Evolutionary conservation across 306 rosid genomes (phyloP).

Genomic region (Casuarina equisetifolia): DNA sequence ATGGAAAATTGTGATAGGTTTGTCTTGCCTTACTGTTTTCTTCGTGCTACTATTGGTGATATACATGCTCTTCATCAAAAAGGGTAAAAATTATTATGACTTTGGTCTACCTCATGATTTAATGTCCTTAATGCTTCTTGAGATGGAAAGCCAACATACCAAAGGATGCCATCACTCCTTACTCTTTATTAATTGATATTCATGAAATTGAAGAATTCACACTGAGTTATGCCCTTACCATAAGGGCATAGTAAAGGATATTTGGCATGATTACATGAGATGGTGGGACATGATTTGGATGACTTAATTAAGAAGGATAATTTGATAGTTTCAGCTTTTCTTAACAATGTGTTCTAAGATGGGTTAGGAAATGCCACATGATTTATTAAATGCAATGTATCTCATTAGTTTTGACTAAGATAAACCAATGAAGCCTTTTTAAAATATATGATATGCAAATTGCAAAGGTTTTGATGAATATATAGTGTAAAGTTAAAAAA

Average conservation of each 20-base stretch:
- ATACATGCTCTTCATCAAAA: constrained; percentile 66
- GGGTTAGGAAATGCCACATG: constrained; percentile 10
- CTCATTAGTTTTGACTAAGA: constrained; percentile 2
- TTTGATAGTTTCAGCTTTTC: constrained; percentile 14
- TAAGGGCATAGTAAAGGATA: background rate
- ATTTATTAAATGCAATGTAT: background rate
- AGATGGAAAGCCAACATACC: constrained; percentile 98
- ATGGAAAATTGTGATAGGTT: constrained; percentile 76
- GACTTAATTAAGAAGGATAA: constrained; percentile 11
- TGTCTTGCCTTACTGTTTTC: constrained; percentile 57
- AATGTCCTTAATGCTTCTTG: constrained; percentile 78
- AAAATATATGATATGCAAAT: constrained; percentile 5
- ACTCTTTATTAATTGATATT: constrained; percentile 33
- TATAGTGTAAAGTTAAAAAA: constrained; percentile 19
- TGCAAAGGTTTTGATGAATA: background rate
- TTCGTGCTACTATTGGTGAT: constrained; percentile 51
- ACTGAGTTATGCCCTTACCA: background rate
- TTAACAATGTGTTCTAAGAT: constrained; percentile 5
- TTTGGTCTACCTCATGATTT: constrained; percentile 89
- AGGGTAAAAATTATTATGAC: constrained; percentile 80
- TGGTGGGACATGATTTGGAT: background rate
- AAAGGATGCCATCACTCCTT: constrained; percentile 66
- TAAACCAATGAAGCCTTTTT: background rate
- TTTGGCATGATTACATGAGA: background rate
- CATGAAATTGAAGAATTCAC: constrained; percentile 2